Conservation (phyloP, 2,329 filamentous ascomycete species). For the Exophiala sp. region DNA sequence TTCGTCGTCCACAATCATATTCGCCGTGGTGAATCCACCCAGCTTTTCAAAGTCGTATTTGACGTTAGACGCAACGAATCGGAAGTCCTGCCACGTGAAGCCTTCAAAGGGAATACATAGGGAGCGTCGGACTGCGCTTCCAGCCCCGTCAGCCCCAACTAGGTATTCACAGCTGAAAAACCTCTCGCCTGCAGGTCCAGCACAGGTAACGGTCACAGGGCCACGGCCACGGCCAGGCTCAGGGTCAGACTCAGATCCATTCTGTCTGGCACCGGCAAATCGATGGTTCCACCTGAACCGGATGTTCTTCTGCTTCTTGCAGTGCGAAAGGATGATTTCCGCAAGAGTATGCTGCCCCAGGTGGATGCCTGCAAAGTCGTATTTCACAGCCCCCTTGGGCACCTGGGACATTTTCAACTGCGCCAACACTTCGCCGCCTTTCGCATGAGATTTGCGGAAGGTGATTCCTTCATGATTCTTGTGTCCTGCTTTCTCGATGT, state of each 20-base stretch:
- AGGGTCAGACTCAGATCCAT: neutral
- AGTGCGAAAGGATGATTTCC: conserved; percentile 9
- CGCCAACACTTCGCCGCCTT: neutral
- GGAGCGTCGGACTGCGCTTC: neutral
- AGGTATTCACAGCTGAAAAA: neutral
- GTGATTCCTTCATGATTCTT: conserved; percentile 2
- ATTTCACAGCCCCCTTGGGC: neutral
- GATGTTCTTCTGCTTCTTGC: neutral
- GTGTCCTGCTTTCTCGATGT: conserved; percentile 1
- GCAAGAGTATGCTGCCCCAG: conserved; percentile 11
- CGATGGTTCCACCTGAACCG: neutral
- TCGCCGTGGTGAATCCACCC: neutral
- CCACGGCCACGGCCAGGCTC: no score
- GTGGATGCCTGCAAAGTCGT: conserved; percentile 1
- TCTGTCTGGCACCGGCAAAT: neutral
- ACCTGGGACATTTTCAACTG: no score
- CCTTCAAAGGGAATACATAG: conserved; percentile 9
- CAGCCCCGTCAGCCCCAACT: conserved; percentile 1
- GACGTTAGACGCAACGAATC: neutral
- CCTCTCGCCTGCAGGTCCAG: neutral
- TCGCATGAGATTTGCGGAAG: neutral
- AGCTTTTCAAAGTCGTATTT: conserved; percentile 5
- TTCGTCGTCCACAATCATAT: neutral
- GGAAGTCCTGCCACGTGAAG: conserved; percentile 6
- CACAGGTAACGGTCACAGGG: neutral